These are phyloP conservation scores for Cajanus cajan DNA, from an alignment of 306 rosid species.

Conservation along the genomic window DNA sequence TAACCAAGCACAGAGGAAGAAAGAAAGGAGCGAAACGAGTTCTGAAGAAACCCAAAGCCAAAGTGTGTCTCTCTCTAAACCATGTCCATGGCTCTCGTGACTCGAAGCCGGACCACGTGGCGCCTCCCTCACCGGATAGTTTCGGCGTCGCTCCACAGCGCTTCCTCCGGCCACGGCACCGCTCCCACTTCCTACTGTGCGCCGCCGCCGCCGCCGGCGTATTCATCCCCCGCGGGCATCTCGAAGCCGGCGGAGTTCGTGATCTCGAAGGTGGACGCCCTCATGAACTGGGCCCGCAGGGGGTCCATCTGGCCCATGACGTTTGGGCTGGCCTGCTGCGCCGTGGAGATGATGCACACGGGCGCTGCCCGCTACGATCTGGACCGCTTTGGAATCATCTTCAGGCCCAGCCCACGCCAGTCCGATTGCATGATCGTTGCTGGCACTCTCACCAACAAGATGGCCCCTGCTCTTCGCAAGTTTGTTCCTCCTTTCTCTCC, in stretches of 20 bases:
- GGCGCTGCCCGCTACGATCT: constrained; percentile 94
- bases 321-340: constrained; percentile 97
- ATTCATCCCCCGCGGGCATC: constrained; percentile 56
- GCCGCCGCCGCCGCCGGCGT: constrained; percentile 46
- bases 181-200: constrained; percentile 48
- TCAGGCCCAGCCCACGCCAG: constrained; percentile 96
- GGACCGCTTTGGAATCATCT: constrained; percentile 88
- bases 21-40: background rate
- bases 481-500: background rate
- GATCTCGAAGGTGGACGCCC: constrained; percentile 82
- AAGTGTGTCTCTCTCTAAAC: background rate
- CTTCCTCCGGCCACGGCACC: background rate
- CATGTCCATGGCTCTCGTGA: background rate
- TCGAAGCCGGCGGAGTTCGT: constrained; percentile 87
- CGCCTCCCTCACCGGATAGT: background rate
- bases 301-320: constrained; percentile 99
- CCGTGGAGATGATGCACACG: constrained; percentile 99
- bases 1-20: background rate
- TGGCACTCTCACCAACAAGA: constrained; percentile 97
- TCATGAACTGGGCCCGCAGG: constrained; percentile 89
- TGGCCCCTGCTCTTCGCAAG: constrained; percentile 99
- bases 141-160: background rate
- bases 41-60: background rate
- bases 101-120: background rate
- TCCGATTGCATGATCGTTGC: constrained; percentile 97